Base-by-base conservation (phyloP, 2,329 filamentous ascomycete genomes). In the Curvularia sp. region DNA sequence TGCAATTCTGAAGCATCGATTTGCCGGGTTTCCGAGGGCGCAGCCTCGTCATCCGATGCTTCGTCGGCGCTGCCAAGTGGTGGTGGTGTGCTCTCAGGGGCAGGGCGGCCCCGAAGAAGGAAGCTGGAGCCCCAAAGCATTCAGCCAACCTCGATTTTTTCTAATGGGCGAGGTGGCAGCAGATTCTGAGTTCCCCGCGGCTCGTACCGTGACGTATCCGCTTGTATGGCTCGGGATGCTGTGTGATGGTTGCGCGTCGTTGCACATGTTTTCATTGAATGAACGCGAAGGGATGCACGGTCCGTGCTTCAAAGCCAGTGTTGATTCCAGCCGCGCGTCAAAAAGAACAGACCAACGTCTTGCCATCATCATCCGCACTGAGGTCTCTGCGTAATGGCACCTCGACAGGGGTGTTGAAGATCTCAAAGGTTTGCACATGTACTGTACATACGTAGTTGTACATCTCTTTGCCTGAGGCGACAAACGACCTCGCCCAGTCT, bases 1-100 rank as follows among this genome's bases (percentile, higher is more conserved):
- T 57, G 53, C 48, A 52, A 18, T 21, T 53, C 57, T 25, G 53
- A 32, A 25, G 43, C 39, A 36, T 52, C 53, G 21, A 49, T 19
- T n/a, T 43, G 43, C 28, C 34, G 39, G 25, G 19, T 49, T 46
- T 55, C 51, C 25, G 53, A 46, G 21, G 46, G 47, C 43, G 39
- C 32, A 25, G 28, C 53, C 30, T 53, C 48, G 21, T 55, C 25
- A 39, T 55, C 51, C 18, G 45, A 50, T 15, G 39, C 28, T 25
- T 55, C 34, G 32, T 47, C 46, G 41, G 45, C 42, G 52, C 38
- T 48, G 19, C 45, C 38, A 42, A 38, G 28, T 28, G 42, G 48
- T 41, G 49, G 49, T 48, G 49, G 41, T 57, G 49, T 47, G 34
- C 48, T 56, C 48, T 56, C 55, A 57, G 55, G 55, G 55, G 50